Conservation (phyloP, 495 filamentous ascomycete species). For the Tuber microsphaerosporum region DNA sequence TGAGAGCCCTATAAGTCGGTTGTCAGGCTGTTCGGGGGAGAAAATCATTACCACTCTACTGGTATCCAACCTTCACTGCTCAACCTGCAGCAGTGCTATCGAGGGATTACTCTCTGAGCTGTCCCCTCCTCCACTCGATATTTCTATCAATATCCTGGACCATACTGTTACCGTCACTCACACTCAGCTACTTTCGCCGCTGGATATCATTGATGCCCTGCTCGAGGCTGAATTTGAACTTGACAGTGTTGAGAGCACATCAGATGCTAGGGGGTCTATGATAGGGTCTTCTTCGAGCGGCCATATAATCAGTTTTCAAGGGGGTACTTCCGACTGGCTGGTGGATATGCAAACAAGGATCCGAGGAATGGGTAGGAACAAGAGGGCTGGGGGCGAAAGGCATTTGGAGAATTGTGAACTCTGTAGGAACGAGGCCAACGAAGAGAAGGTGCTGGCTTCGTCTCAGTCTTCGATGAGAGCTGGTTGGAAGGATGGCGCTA, state of each 20-base stretch:
- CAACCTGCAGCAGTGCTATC: conserved; percentile 30
- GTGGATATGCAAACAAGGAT: conserved; percentile 21
- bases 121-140: conserved; percentile 26
- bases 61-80: conserved; percentile 38
- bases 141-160: conserved; percentile 27
- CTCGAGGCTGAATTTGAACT: conserved; percentile 37
- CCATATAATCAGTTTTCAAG: conserved; percentile 17
- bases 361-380: conserved; percentile 12
- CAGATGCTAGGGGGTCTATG: conserved; percentile 6
- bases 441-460: background rate
- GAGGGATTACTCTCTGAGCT: conserved; percentile 31
- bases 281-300: conserved; percentile 3
- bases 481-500: background rate
- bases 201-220: conserved; percentile 29
- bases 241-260: conserved; percentile 26
- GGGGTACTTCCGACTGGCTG: conserved; percentile 12
- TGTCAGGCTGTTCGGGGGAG: conserved; percentile 11
- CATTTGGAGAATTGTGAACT: conserved; percentile 35
- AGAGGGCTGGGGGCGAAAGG: conserved; percentile 7
- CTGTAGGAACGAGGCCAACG: conserved; percentile 15
- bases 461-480: background rate
- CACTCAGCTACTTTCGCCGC: conserved; percentile 20
- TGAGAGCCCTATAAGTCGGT: conserved; percentile 5
- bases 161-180: conserved; percentile 35
- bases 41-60: conserved; percentile 33